Base-by-base conservation (phyloP, 176 grass and related monocot genomes). In the Oryza meyeriana region DNA sequence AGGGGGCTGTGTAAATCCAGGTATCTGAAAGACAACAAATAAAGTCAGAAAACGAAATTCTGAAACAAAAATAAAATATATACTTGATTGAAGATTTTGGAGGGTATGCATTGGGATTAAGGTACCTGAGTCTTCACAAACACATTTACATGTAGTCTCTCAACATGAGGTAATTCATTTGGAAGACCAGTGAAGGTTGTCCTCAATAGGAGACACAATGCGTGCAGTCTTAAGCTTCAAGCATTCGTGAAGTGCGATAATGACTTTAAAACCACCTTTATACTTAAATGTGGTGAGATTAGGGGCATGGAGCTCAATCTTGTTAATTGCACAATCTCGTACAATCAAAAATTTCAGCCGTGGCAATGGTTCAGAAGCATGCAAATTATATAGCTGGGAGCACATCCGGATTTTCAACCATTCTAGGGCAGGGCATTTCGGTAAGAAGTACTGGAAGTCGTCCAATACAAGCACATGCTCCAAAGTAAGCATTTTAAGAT, bases 231-330 rank as follows among this genome's bases (percentile, higher is more conserved):
- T 45, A n/a, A 82, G 68, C 69, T 63, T 82, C 79, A 41, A 72
- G 68, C 68, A 72, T 63, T 72, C 36, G 13, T 47, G 71, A 82
- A 82, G 28, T 35, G 64, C 64, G 4, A 74, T 65, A 62, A 83
- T 25, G 24, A 24, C 32, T 34, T 24, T 20, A 58, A 22, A 22
- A 48, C 45, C 1, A 18, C 61, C 71, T 63, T 0, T 22, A 11
- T 55, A 83, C 30, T 39, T 42, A 52, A 83, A 83, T 29, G 61
- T 83, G 5, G 24, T 83, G 41, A 75, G 81, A 39, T 83, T 83
- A 29, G 71, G 71, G 29, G 71, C 61, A 55, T 50, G 7, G 22
- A 85, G 2, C 7, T 63, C 29, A 71, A 85, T 85, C 52, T 39
- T 71, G 1, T 63, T 9, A 27, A 78, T 2, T 17, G 0, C 25